Percentiles rank a stretch among this genome's conserved stretches.
Conservation (phyloP, 2,329 filamentous ascomycete species). For the Pleomassaria siparia region DNA sequence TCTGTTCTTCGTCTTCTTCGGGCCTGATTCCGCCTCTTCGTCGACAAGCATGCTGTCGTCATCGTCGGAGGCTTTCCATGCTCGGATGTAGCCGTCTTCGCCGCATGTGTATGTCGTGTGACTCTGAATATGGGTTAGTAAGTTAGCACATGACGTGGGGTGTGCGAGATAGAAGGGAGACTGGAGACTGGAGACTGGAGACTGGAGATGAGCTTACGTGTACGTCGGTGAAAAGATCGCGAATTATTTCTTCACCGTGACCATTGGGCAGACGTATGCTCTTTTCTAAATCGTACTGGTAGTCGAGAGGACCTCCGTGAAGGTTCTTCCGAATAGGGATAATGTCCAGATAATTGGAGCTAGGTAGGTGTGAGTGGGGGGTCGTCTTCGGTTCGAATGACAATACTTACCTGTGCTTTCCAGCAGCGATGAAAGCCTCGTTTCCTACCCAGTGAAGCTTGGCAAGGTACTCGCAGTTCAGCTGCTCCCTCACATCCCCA, state of each 20-base stretch:
- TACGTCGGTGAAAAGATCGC: conserved; percentile 47
- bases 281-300: conserved; percentile 27
- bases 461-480: conserved; percentile 74
- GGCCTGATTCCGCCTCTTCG: conserved; percentile 16
- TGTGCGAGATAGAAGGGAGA: not conserved
- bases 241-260: conserved; percentile 52
- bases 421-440: conserved; percentile 64
- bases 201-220: conserved; percentile 24
- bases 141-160: not conserved
- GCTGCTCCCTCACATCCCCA: conserved; percentile 67
- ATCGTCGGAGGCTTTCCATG: conserved; percentile 40
- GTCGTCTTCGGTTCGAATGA: conserved; percentile 13
- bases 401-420: conserved; percentile 64
- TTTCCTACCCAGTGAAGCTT: conserved; percentile 64
- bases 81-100: conserved; percentile 51
- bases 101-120: conserved; percentile 49
- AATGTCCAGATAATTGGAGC: conserved; percentile 30
- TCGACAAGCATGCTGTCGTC: conserved; percentile 26
- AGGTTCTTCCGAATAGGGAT: conserved; percentile 30
- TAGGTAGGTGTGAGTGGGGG: conserved; percentile 9
- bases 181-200: not conserved
- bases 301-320: conserved; percentile 28
- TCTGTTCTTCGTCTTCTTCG: conserved; percentile 26
- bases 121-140: conserved; percentile 19
- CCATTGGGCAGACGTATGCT: conserved; percentile 41